phyloP scores from a whole-genome alignment of 139 green algal genomes.

The Tetradesmus lagerheimii region DNA sequence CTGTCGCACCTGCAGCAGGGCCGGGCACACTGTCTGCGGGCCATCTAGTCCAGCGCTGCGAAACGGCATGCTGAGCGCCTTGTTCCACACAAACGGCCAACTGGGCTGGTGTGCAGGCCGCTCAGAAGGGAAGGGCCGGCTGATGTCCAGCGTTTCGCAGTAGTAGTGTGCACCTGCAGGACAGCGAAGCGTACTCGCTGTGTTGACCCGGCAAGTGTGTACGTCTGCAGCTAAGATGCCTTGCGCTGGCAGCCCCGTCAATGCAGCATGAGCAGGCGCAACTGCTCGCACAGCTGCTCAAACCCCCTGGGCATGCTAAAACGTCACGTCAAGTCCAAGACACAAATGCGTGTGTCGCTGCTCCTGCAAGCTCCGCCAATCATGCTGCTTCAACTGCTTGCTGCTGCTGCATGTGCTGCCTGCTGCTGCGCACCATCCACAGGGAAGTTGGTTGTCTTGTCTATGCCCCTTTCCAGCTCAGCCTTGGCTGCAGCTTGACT shows the following conservation, averaged over 20 bases:
- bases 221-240: neutral
- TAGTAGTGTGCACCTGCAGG: constrained; percentile 90
- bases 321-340: too few species aligned
- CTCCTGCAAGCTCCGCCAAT: too few species aligned
- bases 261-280: neutral
- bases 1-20: constrained; percentile 84
- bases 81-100: constrained; percentile 95
- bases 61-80: constrained; percentile 80
- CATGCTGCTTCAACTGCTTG: too few species aligned
- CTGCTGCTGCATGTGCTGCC: constrained; percentile 8
- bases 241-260: neutral
- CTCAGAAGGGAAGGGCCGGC: constrained; percentile 89
- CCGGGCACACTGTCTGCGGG: constrained; percentile 74
- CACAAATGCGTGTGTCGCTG: too few species aligned
- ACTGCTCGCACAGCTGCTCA: too few species aligned
- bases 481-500: constrained; percentile 47
- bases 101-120: constrained; percentile 56
- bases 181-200: neutral
- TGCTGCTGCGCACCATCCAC: constrained; percentile 39
- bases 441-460: constrained; percentile 50
- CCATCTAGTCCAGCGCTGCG: constrained; percentile 68
- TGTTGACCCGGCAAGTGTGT: neutral
- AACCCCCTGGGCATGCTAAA: too few species aligned
- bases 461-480: constrained; percentile 54
- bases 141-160: constrained; percentile 95